phyloP scores from a whole-genome alignment of 2,329 filamentous ascomycete genomes.

The Stagonosporopsis rhizophila region DNA sequence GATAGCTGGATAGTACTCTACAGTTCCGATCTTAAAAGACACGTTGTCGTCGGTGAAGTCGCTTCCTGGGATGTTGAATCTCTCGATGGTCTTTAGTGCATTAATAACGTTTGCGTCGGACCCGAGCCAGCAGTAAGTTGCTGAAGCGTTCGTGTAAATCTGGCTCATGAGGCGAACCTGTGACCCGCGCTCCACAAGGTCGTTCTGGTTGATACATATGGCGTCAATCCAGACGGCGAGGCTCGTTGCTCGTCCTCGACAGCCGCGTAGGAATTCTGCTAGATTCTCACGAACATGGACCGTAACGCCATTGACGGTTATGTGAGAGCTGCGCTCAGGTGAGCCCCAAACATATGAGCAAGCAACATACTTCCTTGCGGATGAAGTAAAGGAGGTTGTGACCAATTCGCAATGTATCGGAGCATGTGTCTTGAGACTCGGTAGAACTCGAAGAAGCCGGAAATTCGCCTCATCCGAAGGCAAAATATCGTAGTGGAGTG shows the following conservation, averaged over 20 bases:
- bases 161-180: not conserved
- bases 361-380: not conserved
- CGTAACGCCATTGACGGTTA: not conserved
- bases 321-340: not conserved
- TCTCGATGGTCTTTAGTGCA: not conserved
- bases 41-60: not conserved
- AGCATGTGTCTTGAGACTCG: not conserved
- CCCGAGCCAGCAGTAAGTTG: not conserved
- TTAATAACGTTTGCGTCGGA: not conserved
- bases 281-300: not conserved
- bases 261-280: not conserved
- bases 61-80: not conserved
- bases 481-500: not conserved
- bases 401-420: not conserved
- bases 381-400: not conserved
- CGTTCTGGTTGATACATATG: not conserved
- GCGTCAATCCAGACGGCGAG: not conserved
- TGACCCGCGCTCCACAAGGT: not conserved
- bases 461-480: not conserved
- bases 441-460: not conserved
- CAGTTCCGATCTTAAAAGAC: not conserved
- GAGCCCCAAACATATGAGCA: not conserved
- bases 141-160: not conserved
- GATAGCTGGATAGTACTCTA: not conserved
- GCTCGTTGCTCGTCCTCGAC: not conserved